phyloP scores from a whole-genome alignment of 352 stramenopile species.

The Aphanomyces astaci region DNA sequence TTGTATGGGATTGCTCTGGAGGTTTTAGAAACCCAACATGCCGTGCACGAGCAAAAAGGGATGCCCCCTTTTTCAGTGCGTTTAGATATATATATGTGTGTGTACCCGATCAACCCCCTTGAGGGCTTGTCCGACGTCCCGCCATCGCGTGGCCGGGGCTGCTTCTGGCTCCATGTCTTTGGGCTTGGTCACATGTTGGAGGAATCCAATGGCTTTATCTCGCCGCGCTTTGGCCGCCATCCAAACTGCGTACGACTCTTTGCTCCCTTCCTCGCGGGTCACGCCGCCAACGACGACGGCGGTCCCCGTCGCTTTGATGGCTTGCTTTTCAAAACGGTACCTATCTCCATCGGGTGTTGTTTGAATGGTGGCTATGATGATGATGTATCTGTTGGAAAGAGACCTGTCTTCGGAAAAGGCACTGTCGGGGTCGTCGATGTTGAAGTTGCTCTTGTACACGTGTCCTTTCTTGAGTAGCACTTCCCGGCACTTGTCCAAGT shows the following conservation, averaged over 20 bases:
- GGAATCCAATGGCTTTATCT: slow-evolving; percentile 65
- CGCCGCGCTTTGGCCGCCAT: slow-evolving; percentile 66
- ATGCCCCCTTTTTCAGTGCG: not conserved
- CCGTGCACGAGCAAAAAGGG: too few relatives aligned
- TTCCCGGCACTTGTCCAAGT: slow-evolving; percentile 74
- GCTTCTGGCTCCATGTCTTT: slow-evolving; percentile 21
- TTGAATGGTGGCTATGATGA: too few relatives aligned
- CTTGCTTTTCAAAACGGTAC: slow-evolving; percentile 50
- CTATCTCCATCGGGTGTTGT: not conserved
- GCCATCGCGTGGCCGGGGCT: slow-evolving; percentile 41
- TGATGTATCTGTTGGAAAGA: not conserved
- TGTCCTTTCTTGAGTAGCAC: slow-evolving; percentile 67
- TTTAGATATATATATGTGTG: not conserved
- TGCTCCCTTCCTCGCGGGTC: slow-evolving; percentile 42
- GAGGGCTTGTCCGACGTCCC: slow-evolving; percentile 80
- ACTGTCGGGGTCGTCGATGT: slow-evolving; percentile 32
- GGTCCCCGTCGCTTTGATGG: slow-evolving; percentile 39
- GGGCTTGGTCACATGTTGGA: slow-evolving; percentile 58
- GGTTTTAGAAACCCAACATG: too few relatives aligned
- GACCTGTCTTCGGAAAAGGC: slow-evolving; percentile 67
- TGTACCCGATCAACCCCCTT: slow-evolving; percentile 72
- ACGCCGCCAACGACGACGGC: not conserved
- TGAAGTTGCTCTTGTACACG: slow-evolving; percentile 68
- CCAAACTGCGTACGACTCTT: slow-evolving; percentile 69
- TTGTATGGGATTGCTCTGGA: too few relatives aligned